phyloP scores from a whole-genome alignment of 441 rosid species.

The Euphorbia schlechtendalii region DNA sequence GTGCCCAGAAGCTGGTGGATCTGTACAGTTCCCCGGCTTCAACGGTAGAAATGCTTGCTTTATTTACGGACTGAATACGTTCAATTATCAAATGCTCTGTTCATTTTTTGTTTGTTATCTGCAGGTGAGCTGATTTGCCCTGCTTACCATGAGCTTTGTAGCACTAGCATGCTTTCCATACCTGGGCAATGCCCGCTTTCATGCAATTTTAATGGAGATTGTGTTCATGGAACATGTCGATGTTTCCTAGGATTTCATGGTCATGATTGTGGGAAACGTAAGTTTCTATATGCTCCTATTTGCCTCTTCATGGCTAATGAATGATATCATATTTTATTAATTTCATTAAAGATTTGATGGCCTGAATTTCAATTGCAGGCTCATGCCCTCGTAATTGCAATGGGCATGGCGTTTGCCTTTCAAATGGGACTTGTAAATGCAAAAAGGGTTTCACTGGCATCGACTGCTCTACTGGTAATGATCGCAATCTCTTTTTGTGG shows the following conservation, averaged over 20 bases:
- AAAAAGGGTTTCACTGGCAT: slow-evolving; percentile 74
- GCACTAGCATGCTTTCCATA: slow-evolving; percentile 39
- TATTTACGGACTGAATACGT: slow-evolving; percentile 4
- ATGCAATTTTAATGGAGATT: slow-evolving; percentile 86
- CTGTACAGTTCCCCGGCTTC: slow-evolving; percentile 82
- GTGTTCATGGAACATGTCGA: slow-evolving; percentile 72
- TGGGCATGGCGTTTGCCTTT: slow-evolving; percentile 71
- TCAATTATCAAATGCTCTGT: slow-evolving; percentile 3
- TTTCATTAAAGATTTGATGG: background rate
- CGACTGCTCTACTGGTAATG: slow-evolving; percentile 88
- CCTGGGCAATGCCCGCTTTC: slow-evolving; percentile 73
- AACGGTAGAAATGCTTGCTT: slow-evolving; percentile 48
- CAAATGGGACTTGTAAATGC: slow-evolving; percentile 70
- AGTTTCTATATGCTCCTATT: slow-evolving; percentile 26
- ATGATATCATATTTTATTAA: background rate
- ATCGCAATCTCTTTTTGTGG: background rate
- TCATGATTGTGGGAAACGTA: slow-evolving; percentile 80
- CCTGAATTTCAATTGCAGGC: slow-evolving; percentile 34
- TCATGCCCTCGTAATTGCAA: slow-evolving; percentile 82
- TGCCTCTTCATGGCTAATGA: background rate
- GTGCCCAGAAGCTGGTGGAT: slow-evolving; percentile 86
- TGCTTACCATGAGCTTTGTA: slow-evolving; percentile 83
- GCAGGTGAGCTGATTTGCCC: slow-evolving; percentile 91
- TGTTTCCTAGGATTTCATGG: slow-evolving; percentile 95
- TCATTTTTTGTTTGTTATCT: slow-evolving; percentile 21